Percentiles rank a stretch among this genome's conserved stretches.
phyloP scores from a whole-genome alignment of 352 stramenopile species.

The Phytophthora sojae region DNA sequence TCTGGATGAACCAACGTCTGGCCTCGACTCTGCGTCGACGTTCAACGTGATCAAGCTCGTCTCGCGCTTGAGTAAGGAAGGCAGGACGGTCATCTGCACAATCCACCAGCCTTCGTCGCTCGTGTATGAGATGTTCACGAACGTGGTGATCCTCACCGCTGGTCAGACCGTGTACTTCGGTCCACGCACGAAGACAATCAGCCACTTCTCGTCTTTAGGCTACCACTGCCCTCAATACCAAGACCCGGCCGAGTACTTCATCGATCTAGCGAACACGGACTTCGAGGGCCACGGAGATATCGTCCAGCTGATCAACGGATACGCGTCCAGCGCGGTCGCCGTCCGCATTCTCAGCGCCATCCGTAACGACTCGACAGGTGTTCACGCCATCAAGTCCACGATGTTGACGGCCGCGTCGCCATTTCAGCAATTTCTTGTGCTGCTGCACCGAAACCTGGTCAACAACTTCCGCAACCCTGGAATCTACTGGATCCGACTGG shows the following conservation, averaged over 20 bases:
- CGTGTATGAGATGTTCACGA: conserved; percentile 66
- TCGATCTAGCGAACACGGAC: conserved; percentile 61
- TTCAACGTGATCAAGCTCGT: conserved; percentile 87
- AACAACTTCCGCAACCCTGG: conserved; percentile 73
- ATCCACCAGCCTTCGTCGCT: conserved; percentile 85
- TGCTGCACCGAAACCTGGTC: conserved; percentile 60
- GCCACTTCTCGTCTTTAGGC: conserved; percentile 55
- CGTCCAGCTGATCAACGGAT: conserved; percentile 19
- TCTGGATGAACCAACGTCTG: conserved; percentile 94
- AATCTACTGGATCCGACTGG: conserved; percentile 75
- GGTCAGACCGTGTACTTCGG: conserved; percentile 93
- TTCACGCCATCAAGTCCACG: conserved; percentile 14
- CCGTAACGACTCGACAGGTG: conserved; percentile 9
- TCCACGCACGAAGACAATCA: conserved; percentile 43
- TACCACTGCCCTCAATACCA: conserved; percentile 66
- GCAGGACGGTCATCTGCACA: conserved; percentile 83
- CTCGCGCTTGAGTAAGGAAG: conserved; percentile 48
- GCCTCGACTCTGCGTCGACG: conserved; percentile 90
- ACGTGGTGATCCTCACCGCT: conserved; percentile 66
- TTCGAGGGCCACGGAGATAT: conserved; percentile 44
- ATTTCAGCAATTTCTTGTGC: conserved; percentile 55
- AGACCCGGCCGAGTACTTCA: conserved; percentile 69
- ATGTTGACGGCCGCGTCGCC: conserved; percentile 31
- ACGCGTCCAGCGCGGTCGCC: conserved; percentile 14
- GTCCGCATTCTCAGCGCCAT: conserved; percentile 20